Percentiles rank a stretch among this genome's conserved stretches.
phyloP scores from a whole-genome alignment of 495 filamentous ascomycete genomes.

The Corynascus novoguineensis region DNA sequence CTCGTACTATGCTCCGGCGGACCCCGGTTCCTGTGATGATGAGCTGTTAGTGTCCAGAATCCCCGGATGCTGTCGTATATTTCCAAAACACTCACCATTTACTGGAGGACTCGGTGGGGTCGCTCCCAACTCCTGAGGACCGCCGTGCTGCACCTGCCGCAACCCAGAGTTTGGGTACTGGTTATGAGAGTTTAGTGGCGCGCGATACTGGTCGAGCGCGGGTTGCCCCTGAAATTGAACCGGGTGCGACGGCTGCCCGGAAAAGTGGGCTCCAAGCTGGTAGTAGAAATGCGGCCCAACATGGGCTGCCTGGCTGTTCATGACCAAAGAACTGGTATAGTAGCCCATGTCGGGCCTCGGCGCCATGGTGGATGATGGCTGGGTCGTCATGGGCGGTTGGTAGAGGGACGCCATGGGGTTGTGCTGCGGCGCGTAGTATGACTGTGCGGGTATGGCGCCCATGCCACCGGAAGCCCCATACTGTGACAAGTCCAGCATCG shows the following conservation, averaged over 20 bases:
- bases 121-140: slow-evolving; percentile 2
- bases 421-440: slow-evolving; percentile 41
- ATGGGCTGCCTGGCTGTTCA: slow-evolving; percentile 34
- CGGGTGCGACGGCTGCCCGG: slow-evolving; percentile 24
- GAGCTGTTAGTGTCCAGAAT: background rate
- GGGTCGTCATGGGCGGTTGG: slow-evolving; percentile 30
- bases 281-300: slow-evolving; percentile 38
- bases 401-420: slow-evolving; percentile 37
- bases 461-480: slow-evolving; percentile 31
- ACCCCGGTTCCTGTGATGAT: slow-evolving; percentile 27
- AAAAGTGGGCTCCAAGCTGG: slow-evolving; percentile 27
- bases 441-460: slow-evolving; percentile 25
- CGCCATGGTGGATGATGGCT: slow-evolving; percentile 28
- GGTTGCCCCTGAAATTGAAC: slow-evolving; percentile 30
- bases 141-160: slow-evolving; percentile 9
- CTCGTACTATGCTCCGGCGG: slow-evolving; percentile 57
- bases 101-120: slow-evolving; percentile 2
- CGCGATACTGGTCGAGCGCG: slow-evolving; percentile 31
- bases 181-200: slow-evolving; percentile 1
- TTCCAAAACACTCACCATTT: slow-evolving; percentile 11
- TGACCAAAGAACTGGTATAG: slow-evolving; percentile 34
- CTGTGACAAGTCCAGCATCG: slow-evolving; percentile 45
- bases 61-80: background rate
- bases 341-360: slow-evolving; percentile 34
- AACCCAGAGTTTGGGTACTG: slow-evolving; percentile 13